These are phyloP conservation scores for Metschnikowia cerradonensis DNA, from an alignment of 805 yeast species.

Conservation along the genomic window DNA sequence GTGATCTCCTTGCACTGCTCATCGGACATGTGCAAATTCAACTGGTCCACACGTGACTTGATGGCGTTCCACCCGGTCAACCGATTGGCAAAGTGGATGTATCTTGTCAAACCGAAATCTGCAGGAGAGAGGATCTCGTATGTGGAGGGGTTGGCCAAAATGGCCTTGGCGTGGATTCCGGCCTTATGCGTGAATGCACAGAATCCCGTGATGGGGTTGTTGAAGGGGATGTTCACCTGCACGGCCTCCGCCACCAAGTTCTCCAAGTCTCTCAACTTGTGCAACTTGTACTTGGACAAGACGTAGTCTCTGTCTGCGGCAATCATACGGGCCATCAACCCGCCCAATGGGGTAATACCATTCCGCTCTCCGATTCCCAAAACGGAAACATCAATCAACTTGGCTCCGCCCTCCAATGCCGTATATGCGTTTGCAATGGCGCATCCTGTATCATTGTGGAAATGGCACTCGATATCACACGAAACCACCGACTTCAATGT, in stretches of 20 bases:
- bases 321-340: slow-evolving; percentile 98
- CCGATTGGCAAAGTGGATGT: slow-evolving; percentile 96
- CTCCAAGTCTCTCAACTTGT: slow-evolving; percentile 93
- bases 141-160: slow-evolving; percentile 97
- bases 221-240: slow-evolving; percentile 94
- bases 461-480: slow-evolving; percentile 97
- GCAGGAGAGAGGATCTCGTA: slow-evolving; percentile 93
- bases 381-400: slow-evolving; percentile 89
- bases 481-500: slow-evolving; percentile 90
- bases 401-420: slow-evolving; percentile 97
- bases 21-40: slow-evolving; percentile 84
- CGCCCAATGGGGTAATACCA: slow-evolving; percentile 97
- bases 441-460: slow-evolving; percentile 99
- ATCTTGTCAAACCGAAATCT: slow-evolving; percentile 93
- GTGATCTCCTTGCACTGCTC: slow-evolving; percentile 95
- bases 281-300: slow-evolving; percentile 87
- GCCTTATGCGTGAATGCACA: slow-evolving; percentile 99
- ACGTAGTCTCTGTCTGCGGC: slow-evolving; percentile 98
- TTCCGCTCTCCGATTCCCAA: slow-evolving; percentile 98
- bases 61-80: slow-evolving; percentile 99
- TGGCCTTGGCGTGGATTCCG: slow-evolving; percentile 98
- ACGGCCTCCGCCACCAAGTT: slow-evolving; percentile 96
- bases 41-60: slow-evolving; percentile 95
- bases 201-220: slow-evolving; percentile 98
- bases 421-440: slow-evolving; percentile 98